A percentile compares a stretch with the other conserved stretches of the same genome.
Evolutionary conservation across 1,139 yeast species (phyloP).

Genomic region (Yamadazyma atlantica): DNA sequence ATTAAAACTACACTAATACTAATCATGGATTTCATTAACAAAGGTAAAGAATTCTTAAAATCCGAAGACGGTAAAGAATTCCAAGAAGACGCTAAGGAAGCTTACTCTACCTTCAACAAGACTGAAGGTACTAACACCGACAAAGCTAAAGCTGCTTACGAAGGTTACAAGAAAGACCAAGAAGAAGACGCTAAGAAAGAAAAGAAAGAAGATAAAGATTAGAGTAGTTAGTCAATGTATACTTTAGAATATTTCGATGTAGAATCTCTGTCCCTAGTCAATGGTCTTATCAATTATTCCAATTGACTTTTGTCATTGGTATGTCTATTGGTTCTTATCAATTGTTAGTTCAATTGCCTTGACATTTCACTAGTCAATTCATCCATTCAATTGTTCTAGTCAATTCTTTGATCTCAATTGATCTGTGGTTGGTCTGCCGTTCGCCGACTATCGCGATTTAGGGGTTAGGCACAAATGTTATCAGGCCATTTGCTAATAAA

Average conservation of each 20-base stretch:
- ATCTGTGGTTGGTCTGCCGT: too few relatives aligned
- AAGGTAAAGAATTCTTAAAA: conserved; percentile 37
- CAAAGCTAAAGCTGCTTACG: conserved; percentile 37
- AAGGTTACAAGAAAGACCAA: conserved; percentile 21
- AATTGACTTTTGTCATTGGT: too few relatives aligned
- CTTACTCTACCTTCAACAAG: conserved; percentile 29
- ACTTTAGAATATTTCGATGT: neutral
- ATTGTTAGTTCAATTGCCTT: neutral
- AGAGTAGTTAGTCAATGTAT: neutral
- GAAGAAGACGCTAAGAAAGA: conserved; percentile 16
- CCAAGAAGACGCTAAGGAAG: conserved; percentile 33
- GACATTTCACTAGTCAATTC: neutral
- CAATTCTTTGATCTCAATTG: too few relatives aligned
- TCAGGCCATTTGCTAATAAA: too few relatives aligned
- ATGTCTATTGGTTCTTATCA: neutral
- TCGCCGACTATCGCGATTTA: too few relatives aligned
- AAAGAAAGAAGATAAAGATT: conserved; percentile 7
- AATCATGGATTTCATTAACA: conserved; percentile 30
- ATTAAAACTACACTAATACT: neutral
- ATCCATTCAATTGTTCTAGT: neutral
- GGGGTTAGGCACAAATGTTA: too few relatives aligned
- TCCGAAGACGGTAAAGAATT: conserved; percentile 19
- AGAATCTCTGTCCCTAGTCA: neutral
- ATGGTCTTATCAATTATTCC: neutral
- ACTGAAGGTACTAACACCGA: conserved; percentile 30